Percentiles rank a stretch among this genome's conserved stretches.
These are phyloP conservation scores for Phialophora verrucosa DNA, from an alignment of 2,329 filamentous ascomycete genomes.

Conservation along the genomic window DNA sequence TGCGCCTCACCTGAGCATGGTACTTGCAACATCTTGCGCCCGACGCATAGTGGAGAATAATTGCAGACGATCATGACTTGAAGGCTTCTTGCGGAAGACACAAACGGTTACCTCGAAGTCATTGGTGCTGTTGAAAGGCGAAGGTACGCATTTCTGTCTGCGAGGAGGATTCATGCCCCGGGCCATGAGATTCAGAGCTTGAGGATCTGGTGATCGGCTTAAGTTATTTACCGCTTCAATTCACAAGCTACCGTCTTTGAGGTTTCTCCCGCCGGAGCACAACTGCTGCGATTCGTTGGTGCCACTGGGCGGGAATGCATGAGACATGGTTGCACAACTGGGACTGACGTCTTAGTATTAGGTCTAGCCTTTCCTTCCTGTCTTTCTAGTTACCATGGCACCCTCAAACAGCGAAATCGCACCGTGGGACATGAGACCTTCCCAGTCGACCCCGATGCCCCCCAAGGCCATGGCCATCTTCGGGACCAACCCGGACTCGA, in stretches of 20 bases:
- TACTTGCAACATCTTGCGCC: slow-evolving; percentile 27
- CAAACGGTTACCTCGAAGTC: slow-evolving; percentile 5
- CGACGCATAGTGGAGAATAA: slow-evolving; percentile 18
- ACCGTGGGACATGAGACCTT: slow-evolving; percentile 14
- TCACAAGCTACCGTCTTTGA: not conserved
- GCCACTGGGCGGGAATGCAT: not conserved
- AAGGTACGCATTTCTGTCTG: slow-evolving; percentile 26
- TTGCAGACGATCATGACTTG: slow-evolving; percentile 27
- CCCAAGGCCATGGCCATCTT: slow-evolving; percentile 33
- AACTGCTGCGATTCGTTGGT: not conserved
- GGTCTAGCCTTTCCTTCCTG: slow-evolving; percentile 6
- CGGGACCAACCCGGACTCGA: slow-evolving; percentile 36
- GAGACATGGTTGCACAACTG: slow-evolving; percentile 16
- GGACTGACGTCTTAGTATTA: slow-evolving; percentile 15
- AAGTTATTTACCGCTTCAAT: not conserved
- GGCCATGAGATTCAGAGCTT: not conserved
- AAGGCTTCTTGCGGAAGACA: slow-evolving; percentile 11
- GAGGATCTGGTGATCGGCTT: not conserved
- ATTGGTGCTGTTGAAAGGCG: slow-evolving; percentile 15
- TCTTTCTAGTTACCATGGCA: slow-evolving; percentile 6
- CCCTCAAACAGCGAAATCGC: slow-evolving; percentile 18
- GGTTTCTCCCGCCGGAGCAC: not conserved
- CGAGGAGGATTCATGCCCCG: slow-evolving; percentile 1
- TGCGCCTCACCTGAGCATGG: slow-evolving; percentile 28
- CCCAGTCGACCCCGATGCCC: slow-evolving; percentile 12